Conservation (phyloP, 306 rosid species). For the Adenanthera pavonina region DNA sequence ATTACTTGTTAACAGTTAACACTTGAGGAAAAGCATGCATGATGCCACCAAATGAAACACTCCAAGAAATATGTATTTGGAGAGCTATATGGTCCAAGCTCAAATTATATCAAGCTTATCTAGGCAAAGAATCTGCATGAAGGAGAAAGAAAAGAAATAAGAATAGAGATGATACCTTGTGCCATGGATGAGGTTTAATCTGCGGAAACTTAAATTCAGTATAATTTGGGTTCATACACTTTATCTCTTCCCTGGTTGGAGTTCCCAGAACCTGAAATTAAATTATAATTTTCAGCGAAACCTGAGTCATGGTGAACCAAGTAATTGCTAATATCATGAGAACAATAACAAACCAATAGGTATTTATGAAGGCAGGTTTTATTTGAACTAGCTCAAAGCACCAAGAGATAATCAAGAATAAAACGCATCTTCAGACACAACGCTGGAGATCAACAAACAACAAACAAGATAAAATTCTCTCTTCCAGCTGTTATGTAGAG, state of each 20-base stretch:
- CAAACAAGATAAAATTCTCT: slow-evolving; percentile 28
- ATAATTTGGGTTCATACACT: slow-evolving; percentile 99
- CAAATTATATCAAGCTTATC: slow-evolving; percentile 27
- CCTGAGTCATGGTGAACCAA: slow-evolving; percentile 8
- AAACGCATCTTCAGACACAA: slow-evolving; percentile 15
- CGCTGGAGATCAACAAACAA: slow-evolving; percentile 20
- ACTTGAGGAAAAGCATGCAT: slow-evolving; percentile 19
- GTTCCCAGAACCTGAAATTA: slow-evolving; percentile 89
- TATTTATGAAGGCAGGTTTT: slow-evolving; percentile 2
- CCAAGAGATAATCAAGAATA: slow-evolving; percentile 26
- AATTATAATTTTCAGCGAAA: not conserved
- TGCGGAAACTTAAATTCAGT: slow-evolving; percentile 98
- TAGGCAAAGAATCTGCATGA: slow-evolving; percentile 26
- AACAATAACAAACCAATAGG: slow-evolving; percentile 29
- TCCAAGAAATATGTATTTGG: not conserved
- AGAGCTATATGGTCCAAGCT: slow-evolving; percentile 5
- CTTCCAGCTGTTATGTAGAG: slow-evolving; percentile 22
- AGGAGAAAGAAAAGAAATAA: not conserved
- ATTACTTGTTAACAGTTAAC: not conserved
- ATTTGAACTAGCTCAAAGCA: slow-evolving; percentile 31
- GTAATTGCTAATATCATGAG: slow-evolving; percentile 9
- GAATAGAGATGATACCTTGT: slow-evolving; percentile 61
- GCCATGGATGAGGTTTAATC: slow-evolving; percentile 99
- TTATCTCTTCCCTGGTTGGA: slow-evolving; percentile 98
- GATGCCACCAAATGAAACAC: slow-evolving; percentile 15